Conservation (phyloP, 225 moss, liverwort and hornwort genomes). For the Polytrichum formosum region DNA sequence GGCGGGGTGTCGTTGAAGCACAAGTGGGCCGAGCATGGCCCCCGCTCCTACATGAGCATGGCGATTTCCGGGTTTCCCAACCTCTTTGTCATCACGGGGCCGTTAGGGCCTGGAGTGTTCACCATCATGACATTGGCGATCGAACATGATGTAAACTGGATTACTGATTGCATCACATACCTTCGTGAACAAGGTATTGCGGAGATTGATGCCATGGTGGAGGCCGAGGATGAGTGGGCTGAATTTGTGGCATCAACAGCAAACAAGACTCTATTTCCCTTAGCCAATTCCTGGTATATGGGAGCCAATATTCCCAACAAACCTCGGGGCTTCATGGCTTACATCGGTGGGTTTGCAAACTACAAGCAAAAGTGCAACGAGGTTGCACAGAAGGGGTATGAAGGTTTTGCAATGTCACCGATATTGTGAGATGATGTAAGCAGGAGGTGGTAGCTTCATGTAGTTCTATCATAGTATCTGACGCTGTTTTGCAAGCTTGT, state of each 20-base stretch:
- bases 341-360: not conserved
- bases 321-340: not conserved
- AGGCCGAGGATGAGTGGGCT: conserved; percentile 24
- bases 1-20: not conserved
- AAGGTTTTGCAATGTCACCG: conserved; percentile 21
- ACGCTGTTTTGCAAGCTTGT: no score
- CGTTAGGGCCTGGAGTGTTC: conserved; percentile 19
- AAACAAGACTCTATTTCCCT: not conserved
- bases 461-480: no score
- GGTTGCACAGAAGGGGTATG: conserved; percentile 11
- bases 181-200: not conserved
- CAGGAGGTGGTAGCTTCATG: no score
- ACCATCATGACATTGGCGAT: not conserved
- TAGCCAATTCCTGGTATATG: not conserved
- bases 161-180: conserved; percentile 6
- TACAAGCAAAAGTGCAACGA: conserved; percentile 13
- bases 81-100: conserved; percentile 21
- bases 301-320: conserved; percentile 5
- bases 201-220: conserved; percentile 5
- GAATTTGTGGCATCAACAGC: conserved; percentile 6
- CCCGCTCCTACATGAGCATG: conserved; percentile 14
- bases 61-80: conserved; percentile 28
- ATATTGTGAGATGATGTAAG: not conserved
- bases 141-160: conserved; percentile 37
- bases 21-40: not conserved